A percentile compares a stretch with the other conserved stretches of the same genome.
Conservation (phyloP, 75 land plant genomes). For the Ceratopteris richardii region DNA sequence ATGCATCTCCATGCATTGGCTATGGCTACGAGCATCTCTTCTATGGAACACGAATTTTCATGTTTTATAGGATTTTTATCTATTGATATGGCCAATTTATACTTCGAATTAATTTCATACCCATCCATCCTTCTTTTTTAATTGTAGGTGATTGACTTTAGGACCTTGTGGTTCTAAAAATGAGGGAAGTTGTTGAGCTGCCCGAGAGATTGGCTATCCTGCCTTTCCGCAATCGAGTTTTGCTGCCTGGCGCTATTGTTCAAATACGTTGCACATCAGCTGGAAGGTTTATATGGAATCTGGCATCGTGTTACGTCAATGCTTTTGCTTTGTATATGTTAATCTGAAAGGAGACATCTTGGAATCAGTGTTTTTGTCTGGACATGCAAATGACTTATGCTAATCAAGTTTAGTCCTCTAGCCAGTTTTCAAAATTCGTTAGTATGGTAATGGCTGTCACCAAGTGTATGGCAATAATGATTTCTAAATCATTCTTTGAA, state of each 20-base stretch:
- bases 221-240: slow-evolving; percentile 82
- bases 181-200: slow-evolving; percentile 63
- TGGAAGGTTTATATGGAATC: slow-evolving; percentile 53
- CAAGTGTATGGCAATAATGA: neutral
- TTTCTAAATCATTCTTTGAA: too few species aligned
- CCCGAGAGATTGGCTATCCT: slow-evolving; percentile 72
- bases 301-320: too few species aligned
- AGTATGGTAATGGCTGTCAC: neutral
- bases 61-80: too few species aligned
- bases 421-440: neutral
- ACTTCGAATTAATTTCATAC: too few species aligned
- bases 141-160: neutral
- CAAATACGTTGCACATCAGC: slow-evolving; percentile 82
- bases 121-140: too few species aligned
- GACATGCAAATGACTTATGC: neutral
- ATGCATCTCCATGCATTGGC: too few species aligned
- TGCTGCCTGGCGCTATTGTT: slow-evolving; percentile 81
- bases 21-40: too few species aligned
- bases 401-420: neutral
- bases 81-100: too few species aligned
- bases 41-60: too few species aligned
- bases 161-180: slow-evolving; percentile 6
- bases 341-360: neutral
- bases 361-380: neutral
- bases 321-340: neutral